Evolutionary conservation across 441 rosid species (phyloP), one percentile per base, ranked within the genome.

Genomic region (Adansonia madagascariensis): DNA sequence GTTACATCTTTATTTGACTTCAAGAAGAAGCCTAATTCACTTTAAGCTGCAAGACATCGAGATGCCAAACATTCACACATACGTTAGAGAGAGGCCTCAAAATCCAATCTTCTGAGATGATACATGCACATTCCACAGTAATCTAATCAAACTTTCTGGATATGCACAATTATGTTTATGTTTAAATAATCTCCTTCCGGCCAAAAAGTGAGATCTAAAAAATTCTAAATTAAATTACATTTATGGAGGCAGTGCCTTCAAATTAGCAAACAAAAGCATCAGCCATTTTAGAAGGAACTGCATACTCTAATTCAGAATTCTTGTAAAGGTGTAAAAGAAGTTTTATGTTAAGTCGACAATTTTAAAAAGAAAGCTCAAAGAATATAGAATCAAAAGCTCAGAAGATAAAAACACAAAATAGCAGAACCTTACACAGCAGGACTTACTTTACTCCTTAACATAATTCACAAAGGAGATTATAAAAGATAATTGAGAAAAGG

Each of bases 281-380:
- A 47, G 49, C 55, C 71, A 64, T 31, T 31, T 35, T 55, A 71
- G 47, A 71, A 44, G 31, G n/a, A 18, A 43, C 12, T 3, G 22
- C 59, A 70, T 69, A 49, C 14, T 24, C 73, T 49, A 50, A 70
- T 27, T 50, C 12, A 70, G 9, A 8, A 50, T 49, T 70, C 73
- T 14, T 44, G 27, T 49, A 55, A 53, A 53, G 31, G 20, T 12
- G 17, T 71, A 53, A 27, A 64, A 53, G 47, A 50, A 50, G 60
- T 24, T 50, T 7, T 49, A 24, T 24, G 35, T 52, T 55, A 71
- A 59, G 63, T 71, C 11, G 6, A 31, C 47, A 50, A 35, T 10
- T 71, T 71, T 17, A 31, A 52, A 18, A 53, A 4, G 50, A 39
- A 8, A 53, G 20, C 27, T 17, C 4, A 39, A 55, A n/a, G 10